phyloP scores from a whole-genome alignment of 2,329 filamentous ascomycete genomes.

The Davidsoniella australis region DNA sequence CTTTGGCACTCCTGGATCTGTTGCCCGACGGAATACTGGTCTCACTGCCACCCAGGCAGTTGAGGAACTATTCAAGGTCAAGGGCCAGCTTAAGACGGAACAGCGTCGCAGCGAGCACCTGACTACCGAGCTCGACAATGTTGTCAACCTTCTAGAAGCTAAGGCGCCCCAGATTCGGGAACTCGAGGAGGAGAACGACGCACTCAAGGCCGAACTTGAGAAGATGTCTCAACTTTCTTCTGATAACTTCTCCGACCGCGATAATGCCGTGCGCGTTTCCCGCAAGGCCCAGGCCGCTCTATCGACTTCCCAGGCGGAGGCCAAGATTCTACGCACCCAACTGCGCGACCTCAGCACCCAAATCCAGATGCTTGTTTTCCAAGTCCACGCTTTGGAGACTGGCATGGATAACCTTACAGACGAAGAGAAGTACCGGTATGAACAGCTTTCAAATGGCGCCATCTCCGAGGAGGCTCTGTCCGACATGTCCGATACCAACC shows the following conservation, averaged over 20 bases:
- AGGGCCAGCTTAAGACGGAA: constrained; percentile 57
- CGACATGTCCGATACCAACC: constrained; percentile 69
- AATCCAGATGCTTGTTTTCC: constrained; percentile 77
- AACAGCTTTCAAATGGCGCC: constrained; percentile 62
- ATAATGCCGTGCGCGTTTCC: constrained; percentile 58
- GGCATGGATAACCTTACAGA: constrained; percentile 54
- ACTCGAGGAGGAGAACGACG: constrained; percentile 61
- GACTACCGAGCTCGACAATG: constrained; percentile 62
- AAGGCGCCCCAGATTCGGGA: constrained; percentile 82
- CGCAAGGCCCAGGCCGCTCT: constrained; percentile 65
- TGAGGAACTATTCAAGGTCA: constrained; percentile 48
- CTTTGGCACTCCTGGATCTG: constrained; percentile 42
- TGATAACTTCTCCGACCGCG: constrained; percentile 63
- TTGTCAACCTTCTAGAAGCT: constrained; percentile 69
- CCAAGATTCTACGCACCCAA: constrained; percentile 67
- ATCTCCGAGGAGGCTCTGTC: constrained; percentile 52
- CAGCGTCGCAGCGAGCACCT: constrained; percentile 60
- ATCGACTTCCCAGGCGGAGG: constrained; percentile 45
- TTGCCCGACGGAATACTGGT: constrained; percentile 32
- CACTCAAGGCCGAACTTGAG: constrained; percentile 62
- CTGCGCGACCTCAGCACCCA: constrained; percentile 80
- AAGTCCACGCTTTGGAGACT: constrained; percentile 66
- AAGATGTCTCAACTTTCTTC: constrained; percentile 77
- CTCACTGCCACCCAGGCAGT: constrained; percentile 46
- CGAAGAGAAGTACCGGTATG: constrained; percentile 57